These are phyloP conservation scores for Citrus australasica DNA, from an alignment of 345 rosid genomes.

Conservation along the genomic window DNA sequence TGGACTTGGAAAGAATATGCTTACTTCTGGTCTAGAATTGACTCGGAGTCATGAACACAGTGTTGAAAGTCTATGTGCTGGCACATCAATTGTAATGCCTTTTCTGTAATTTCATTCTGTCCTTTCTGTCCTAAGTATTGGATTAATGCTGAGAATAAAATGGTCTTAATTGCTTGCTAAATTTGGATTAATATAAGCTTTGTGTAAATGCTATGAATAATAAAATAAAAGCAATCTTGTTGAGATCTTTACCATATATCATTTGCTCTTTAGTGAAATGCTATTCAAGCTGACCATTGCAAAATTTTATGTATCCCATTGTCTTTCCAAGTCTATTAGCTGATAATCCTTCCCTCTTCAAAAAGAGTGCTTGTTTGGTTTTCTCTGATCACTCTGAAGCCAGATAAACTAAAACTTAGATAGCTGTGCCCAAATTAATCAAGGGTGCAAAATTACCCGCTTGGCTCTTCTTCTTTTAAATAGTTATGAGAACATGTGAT, in stretches of 20 bases:
- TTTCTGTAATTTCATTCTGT: not conserved
- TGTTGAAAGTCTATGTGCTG: not conserved
- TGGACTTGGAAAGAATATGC: not conserved
- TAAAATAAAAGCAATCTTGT: not conserved
- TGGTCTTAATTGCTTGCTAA: not conserved
- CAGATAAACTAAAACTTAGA: not conserved
- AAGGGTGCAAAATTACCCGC: not conserved
- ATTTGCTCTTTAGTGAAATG: not conserved
- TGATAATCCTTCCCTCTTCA: not conserved
- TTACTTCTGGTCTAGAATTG: not conserved
- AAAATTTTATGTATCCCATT: not conserved
- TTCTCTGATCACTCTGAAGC: not conserved
- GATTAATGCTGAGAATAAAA: not conserved
- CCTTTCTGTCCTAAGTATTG: not conserved
- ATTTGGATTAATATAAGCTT: not conserved
- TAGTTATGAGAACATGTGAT: not conserved
- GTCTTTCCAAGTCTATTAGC: not conserved
- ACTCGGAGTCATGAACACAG: not conserved
- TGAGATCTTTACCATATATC: not conserved
- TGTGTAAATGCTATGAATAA: not conserved
- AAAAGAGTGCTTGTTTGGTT: not conserved
- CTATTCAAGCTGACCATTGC: not conserved
- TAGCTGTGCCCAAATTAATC: not conserved
- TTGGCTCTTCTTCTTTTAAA: not conserved
- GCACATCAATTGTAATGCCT: not conserved